Base-by-base conservation (phyloP, 2,329 filamentous ascomycete species). In the Sphaerulina populicola region DNA sequence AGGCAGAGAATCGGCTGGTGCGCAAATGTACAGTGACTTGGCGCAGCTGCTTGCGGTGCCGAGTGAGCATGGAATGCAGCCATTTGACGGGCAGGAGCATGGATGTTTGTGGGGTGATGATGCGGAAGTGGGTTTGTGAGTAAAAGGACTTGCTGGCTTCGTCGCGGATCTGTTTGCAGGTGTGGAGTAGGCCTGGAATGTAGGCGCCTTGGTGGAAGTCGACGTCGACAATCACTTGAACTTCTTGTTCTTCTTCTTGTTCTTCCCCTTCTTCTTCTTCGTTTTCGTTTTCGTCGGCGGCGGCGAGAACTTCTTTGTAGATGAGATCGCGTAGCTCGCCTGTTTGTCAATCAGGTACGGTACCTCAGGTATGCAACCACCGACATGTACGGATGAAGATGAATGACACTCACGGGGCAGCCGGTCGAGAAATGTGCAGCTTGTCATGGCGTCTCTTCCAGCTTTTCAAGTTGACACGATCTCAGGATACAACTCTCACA, bases 131-230 rank as follows among this genome's bases (percentile, higher is more conserved):
- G 29, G 41, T 49, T 29, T 44, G 37, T 23, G 18, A 27, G 49
- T 42, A 54, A 39, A 52, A 52, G 4, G 48, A 39, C 14, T 49
- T 47, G 12, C 48, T 41, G 10, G 52, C 49, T 33, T 54, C 52
- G 33, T 30, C 44, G n/a, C 48, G 48, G 3, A 46, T 44, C 27
- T 54, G 52, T 36, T 42, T 46, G 36, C 52, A 54, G 30, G 49
- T 50, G n/a, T 37, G 44, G 33, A 51, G 41, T 6, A 51, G 31
- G 21, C 52, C 37, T 4, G 44, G 44, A 27, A 36, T 48, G 40
- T 31, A 45, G 11, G 40, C 36, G 23, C 44, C 48, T 44, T 44
- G 35, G n/a, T 45, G 14, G 1, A 15, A 18, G 4, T 23, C 6
- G 15, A 38, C 29, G 14, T 48, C 40, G 35, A 52, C 14, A 15